phyloP scores from a whole-genome alignment of 2,329 filamentous ascomycete species.

The Metarhizium brunneum region DNA sequence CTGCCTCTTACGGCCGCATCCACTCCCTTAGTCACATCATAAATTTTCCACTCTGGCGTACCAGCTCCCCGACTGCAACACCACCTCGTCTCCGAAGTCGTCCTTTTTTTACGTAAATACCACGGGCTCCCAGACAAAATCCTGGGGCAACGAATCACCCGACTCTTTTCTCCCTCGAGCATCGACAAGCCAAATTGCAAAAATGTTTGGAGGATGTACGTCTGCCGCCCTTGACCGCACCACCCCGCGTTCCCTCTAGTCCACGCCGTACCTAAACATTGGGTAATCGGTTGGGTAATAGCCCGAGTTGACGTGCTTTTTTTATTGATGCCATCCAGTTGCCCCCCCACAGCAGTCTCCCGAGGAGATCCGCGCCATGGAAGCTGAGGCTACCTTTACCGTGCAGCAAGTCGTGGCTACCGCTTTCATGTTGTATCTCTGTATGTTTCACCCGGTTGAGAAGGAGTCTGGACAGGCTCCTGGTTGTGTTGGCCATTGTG shows the following conservation, averaged over 20 bases:
- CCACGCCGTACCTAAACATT: neutral
- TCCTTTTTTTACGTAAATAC: conserved; percentile 15
- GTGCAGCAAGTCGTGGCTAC: conserved; percentile 59
- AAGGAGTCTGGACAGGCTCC: neutral
- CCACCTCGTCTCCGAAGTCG: conserved; percentile 11
- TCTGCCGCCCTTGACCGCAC: conserved; percentile 8
- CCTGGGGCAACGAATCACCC: neutral
- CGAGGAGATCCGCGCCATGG: conserved; percentile 61
- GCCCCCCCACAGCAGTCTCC: conserved; percentile 59
- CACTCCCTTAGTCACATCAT: neutral
- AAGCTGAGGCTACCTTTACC: conserved; percentile 57
- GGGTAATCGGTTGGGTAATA: conserved; percentile 5
- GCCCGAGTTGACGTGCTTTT: conserved; percentile 8
- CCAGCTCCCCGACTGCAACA: neutral
- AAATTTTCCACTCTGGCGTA: neutral
- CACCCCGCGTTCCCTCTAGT: neutral
- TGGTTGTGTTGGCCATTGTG: neutral
- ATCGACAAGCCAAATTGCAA: conserved; percentile 1
- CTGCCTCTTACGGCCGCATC: conserved; percentile 7
- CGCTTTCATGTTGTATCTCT: conserved; percentile 64
- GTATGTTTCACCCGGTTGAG: conserved; percentile 39
- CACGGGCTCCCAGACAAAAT: neutral
- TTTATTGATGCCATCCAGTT: conserved; percentile 30
- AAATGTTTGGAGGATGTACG: conserved; percentile 31
- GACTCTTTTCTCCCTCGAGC: neutral